phyloP scores from a whole-genome alignment of 495 filamentous ascomycete genomes.

The Hypoxylon lenormandii region DNA sequence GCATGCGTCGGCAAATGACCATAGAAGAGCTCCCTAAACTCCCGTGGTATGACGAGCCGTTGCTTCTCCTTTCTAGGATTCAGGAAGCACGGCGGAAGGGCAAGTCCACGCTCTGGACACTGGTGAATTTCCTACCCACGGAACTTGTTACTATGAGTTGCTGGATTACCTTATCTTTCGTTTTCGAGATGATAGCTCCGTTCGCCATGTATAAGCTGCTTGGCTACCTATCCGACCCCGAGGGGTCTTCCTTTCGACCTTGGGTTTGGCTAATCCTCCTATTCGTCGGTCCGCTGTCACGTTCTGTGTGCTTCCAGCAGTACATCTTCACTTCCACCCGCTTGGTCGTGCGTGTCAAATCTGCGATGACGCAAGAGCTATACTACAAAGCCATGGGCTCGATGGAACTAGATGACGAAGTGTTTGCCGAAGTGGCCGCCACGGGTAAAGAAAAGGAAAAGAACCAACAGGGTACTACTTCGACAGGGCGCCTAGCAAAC shows the following conservation, averaged over 20 bases:
- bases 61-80: constrained; percentile 56
- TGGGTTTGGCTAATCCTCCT: constrained; percentile 60
- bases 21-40: constrained; percentile 62
- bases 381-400: constrained; percentile 64
- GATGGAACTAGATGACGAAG: constrained; percentile 59
- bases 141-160: constrained; percentile 57
- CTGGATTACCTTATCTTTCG: constrained; percentile 52
- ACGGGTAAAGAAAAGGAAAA: constrained; percentile 44
- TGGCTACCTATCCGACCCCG: constrained; percentile 54
- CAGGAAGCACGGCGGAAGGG: constrained; percentile 54
- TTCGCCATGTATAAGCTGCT: constrained; percentile 62
- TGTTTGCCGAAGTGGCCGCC: constrained; percentile 50
- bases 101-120: constrained; percentile 57
- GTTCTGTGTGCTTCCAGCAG: constrained; percentile 61
- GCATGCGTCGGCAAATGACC: constrained; percentile 56
- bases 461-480: constrained; percentile 53
- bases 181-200: constrained; percentile 58
- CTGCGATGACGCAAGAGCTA: constrained; percentile 63
- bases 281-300: constrained; percentile 58
- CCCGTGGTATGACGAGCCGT: constrained; percentile 64
- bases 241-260: constrained; percentile 54
- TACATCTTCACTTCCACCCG: constrained; percentile 64
- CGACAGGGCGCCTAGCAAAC: constrained; percentile 62
- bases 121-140: constrained; percentile 53
- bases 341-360: constrained; percentile 60